These are phyloP conservation scores for Debaryomycetaceae sp. DNA, from an alignment of 1,139 yeast genomes.

Conservation along the genomic window DNA sequence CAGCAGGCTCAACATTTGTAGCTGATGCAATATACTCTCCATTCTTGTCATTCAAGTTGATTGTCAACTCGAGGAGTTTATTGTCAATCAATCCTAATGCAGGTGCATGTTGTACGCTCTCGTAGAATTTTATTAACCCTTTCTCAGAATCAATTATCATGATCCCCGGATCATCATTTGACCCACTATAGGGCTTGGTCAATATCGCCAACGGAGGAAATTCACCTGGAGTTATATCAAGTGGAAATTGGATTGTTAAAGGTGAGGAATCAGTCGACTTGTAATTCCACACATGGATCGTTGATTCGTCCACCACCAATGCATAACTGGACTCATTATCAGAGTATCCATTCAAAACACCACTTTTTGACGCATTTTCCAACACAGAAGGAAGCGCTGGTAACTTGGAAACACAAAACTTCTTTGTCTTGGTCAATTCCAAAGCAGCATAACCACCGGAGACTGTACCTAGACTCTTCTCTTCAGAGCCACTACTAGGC, in stretches of 20 bases:
- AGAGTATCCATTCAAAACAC: slow-evolving; percentile 44
- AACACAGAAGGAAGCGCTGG: slow-evolving; percentile 55
- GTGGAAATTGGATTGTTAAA: slow-evolving; percentile 49
- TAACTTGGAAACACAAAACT: slow-evolving; percentile 59
- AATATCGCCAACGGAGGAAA: slow-evolving; percentile 54
- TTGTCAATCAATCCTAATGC: slow-evolving; percentile 60
- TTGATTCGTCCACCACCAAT: slow-evolving; percentile 46
- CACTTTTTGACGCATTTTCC: slow-evolving; percentile 14
- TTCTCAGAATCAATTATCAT: slow-evolving; percentile 53
- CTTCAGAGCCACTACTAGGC: slow-evolving; percentile 1
- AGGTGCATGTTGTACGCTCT: slow-evolving; percentile 64
- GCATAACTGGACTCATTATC: slow-evolving; percentile 57
- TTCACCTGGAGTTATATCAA: slow-evolving; percentile 13
- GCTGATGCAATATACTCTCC: slow-evolving; percentile 58
- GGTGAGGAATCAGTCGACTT: slow-evolving; percentile 59
- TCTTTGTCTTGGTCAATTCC: slow-evolving; percentile 59
- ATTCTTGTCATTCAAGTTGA: slow-evolving; percentile 35
- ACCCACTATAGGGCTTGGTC: slow-evolving; percentile 62
- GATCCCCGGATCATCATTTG: slow-evolving; percentile 63
- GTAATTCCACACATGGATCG: slow-evolving; percentile 70
- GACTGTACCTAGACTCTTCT: neutral
- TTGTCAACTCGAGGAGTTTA: slow-evolving; percentile 30
- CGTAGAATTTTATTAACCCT: slow-evolving; percentile 62
- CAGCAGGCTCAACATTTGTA: slow-evolving; percentile 71
- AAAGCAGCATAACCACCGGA: slow-evolving; percentile 10